Evolutionary conservation across 2,329 filamentous ascomycete species (phyloP).

Genomic region (Claviceps sp.): DNA sequence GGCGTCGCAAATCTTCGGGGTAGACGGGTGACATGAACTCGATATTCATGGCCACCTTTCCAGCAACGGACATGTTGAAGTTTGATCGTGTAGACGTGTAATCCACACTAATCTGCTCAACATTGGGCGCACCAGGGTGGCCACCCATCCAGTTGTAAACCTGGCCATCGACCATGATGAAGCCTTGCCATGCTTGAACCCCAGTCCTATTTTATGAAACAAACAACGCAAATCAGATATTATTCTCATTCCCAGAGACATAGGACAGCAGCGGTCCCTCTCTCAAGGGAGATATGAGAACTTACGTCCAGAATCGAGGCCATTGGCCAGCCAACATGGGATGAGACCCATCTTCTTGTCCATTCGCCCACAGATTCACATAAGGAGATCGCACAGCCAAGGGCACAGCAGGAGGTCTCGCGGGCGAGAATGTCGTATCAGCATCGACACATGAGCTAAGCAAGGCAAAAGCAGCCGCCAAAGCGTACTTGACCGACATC

Average conservation of each 20-base stretch:
- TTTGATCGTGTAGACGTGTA: constrained; percentile 62
- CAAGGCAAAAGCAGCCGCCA: constrained; percentile 9
- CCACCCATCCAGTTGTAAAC: constrained; percentile 56
- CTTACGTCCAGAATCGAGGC: constrained; percentile 56
- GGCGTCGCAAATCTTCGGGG: constrained; percentile 49
- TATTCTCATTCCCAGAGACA: neutral
- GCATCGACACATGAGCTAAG: constrained; percentile 8
- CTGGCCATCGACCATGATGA: constrained; percentile 53
- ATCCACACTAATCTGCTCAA: constrained; percentile 48
- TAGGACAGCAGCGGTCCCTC: neutral
- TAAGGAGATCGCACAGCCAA: constrained; percentile 66
- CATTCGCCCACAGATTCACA: constrained; percentile 55
- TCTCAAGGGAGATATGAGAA: constrained; percentile 6
- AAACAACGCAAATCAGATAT: neutral
- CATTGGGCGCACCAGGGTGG: constrained; percentile 32
- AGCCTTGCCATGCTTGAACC: constrained; percentile 51
- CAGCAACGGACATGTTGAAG: constrained; percentile 52
- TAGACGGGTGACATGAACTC: constrained; percentile 61
- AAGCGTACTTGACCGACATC: constrained; percentile 11
- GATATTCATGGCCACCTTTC: constrained; percentile 48
- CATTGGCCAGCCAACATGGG: constrained; percentile 56
- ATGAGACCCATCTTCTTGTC: constrained; percentile 46
- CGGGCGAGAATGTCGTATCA: constrained; percentile 46
- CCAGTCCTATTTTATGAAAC: constrained; percentile 24
- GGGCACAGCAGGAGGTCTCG: constrained; percentile 54